Evolutionary conservation across 306 rosid species (phyloP).

Genomic region (Morella rubra): DNA sequence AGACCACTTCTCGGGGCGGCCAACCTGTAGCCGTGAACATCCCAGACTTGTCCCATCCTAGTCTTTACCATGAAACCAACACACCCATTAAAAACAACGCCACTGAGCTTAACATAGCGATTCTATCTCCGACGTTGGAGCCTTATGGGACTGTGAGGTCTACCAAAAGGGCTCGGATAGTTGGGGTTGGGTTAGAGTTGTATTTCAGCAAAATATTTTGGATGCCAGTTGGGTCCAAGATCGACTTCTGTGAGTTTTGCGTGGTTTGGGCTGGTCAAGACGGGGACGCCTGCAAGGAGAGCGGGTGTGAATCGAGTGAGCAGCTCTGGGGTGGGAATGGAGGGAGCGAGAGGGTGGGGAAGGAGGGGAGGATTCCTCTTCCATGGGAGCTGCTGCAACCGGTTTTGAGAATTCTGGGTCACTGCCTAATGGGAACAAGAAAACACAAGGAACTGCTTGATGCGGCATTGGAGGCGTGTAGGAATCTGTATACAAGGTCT

Average conservation of each 20-base stretch:
- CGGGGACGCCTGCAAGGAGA: conserved; percentile 23
- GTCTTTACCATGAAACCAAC: conserved; percentile 62
- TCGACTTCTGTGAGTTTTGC: conserved; percentile 66
- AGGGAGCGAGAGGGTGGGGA: background rate
- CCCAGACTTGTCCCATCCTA: conserved; percentile 57
- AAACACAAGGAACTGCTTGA: conserved; percentile 24
- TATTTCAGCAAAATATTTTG: conserved; percentile 43
- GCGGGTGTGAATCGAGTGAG: background rate
- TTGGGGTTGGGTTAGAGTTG: conserved; percentile 61
- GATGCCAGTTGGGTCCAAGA: conserved; percentile 46
- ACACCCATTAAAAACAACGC: conserved; percentile 31
- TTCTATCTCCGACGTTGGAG: conserved; percentile 52
- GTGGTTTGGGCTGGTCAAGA: conserved; percentile 61
- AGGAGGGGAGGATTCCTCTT: conserved; percentile 56
- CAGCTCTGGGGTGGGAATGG: background rate
- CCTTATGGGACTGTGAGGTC: conserved; percentile 72
- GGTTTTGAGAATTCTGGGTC: conserved; percentile 54
- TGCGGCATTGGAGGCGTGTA: conserved; percentile 47
- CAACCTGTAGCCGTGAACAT: conserved; percentile 51
- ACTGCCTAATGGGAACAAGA: conserved; percentile 51
- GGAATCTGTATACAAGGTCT: conserved; percentile 54
- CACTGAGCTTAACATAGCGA: conserved; percentile 35
- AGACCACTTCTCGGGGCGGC: conserved; percentile 57
- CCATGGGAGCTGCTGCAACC: conserved; percentile 78
- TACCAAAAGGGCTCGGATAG: conserved; percentile 60